Evolutionary conservation across 1,284 basidiomycete genomes (phyloP).

Genomic region (Mycena sp.): DNA sequence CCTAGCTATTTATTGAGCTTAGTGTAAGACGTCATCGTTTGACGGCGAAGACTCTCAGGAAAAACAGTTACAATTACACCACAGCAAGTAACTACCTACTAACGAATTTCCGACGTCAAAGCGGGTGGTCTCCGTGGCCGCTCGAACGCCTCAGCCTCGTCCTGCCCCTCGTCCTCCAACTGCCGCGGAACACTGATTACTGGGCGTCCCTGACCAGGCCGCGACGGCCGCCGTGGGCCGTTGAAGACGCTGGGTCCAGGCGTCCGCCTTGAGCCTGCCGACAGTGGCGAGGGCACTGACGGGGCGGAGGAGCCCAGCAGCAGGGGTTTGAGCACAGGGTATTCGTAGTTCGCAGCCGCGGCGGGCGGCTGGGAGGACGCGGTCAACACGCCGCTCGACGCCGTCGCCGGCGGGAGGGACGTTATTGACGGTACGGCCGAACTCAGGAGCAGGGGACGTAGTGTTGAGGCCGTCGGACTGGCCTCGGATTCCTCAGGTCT

Average conservation of each 20-base stretch:
- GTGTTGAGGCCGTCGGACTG: not conserved
- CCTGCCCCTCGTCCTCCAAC: slow-evolving; percentile 39
- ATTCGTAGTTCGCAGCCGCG: slow-evolving; percentile 20
- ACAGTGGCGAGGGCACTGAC: slow-evolving; percentile 28
- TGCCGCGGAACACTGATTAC: slow-evolving; percentile 46
- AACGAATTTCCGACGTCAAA: slow-evolving; percentile 7
- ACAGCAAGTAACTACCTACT: slow-evolving; percentile 1
- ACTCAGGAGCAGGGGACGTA: slow-evolving; percentile 24
- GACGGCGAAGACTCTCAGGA: not conserved
- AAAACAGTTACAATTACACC: slow-evolving; percentile 5
- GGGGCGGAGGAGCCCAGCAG: slow-evolving; percentile 28
- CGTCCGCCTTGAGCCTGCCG: slow-evolving; percentile 19
- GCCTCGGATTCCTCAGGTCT: slow-evolving; percentile 10
- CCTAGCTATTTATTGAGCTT: not conserved
- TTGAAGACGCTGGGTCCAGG: not conserved
- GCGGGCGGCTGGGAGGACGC: not conserved
- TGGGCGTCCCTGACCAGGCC: slow-evolving; percentile 10
- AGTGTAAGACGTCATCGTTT: not conserved
- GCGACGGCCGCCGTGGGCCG: slow-evolving; percentile 28
- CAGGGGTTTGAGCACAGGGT: slow-evolving; percentile 33
- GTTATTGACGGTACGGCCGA: slow-evolving; percentile 20
- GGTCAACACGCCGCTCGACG: slow-evolving; percentile 6
- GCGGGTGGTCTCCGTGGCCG: slow-evolving; percentile 55
- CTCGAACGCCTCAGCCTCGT: slow-evolving; percentile 50
- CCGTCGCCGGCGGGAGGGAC: slow-evolving; percentile 19